Evolutionary conservation across 176 grass and related monocot genomes (phyloP).

Genomic region (Lolium rigidum): DNA sequence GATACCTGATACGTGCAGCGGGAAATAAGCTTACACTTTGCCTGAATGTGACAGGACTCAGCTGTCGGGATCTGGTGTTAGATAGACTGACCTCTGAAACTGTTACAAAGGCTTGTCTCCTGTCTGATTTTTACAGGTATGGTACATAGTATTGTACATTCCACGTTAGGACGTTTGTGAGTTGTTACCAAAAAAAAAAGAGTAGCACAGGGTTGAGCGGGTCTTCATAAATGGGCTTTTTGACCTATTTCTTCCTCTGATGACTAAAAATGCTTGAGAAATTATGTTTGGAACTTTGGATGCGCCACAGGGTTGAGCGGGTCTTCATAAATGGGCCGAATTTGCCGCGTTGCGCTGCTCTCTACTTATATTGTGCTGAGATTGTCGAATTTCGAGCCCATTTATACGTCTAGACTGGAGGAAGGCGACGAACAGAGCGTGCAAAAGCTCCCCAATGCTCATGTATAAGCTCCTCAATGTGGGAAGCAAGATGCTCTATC

Average conservation of each 20-base stretch:
- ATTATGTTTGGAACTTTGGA: neutral
- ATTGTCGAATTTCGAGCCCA: neutral
- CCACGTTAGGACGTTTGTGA: neutral
- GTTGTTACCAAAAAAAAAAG: neutral
- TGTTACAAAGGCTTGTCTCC: neutral
- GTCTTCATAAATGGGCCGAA: neutral
- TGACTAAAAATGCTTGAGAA: neutral
- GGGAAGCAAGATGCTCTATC: too few relatives aligned
- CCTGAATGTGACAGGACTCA: too few relatives aligned
- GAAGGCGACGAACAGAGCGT: neutral
- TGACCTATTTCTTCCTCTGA: neutral
- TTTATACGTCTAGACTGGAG: neutral
- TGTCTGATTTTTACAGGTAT: neutral
- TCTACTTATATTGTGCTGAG: neutral
- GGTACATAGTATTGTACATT: neutral
- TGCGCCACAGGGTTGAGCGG: too few relatives aligned
- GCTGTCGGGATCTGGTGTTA: neutral
- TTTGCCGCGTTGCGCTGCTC: neutral
- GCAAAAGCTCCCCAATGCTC: too few relatives aligned
- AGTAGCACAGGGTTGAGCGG: too few relatives aligned
- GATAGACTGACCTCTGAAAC: neutral
- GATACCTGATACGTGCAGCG: constrained; percentile 34
- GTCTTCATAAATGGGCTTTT: too few relatives aligned
- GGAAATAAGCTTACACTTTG: neutral
- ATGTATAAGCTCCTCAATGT: too few relatives aligned